Evolutionary conservation across 441 rosid genomes (phyloP).

Genomic region (Eruca vesicaria): DNA sequence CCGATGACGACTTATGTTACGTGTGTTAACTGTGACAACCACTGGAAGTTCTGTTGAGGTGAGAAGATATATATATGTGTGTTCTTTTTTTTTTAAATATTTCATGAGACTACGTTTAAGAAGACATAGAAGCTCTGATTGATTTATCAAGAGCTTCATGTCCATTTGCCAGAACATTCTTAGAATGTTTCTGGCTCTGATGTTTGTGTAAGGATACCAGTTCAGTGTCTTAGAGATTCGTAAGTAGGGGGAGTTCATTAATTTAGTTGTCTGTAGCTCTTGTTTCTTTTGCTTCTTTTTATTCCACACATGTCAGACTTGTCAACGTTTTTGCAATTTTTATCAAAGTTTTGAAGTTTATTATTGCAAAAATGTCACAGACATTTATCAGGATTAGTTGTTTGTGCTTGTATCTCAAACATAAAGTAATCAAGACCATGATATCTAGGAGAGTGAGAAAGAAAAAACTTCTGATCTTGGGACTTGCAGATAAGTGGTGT

Average conservation of each 20-base stretch:
- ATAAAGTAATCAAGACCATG: too few species aligned
- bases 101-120: too few species aligned
- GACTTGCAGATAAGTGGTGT: background rate
- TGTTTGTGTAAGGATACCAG: conserved; percentile 23
- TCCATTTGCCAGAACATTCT: conserved; percentile 16
- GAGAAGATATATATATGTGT: too few species aligned
- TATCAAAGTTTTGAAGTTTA: conserved; percentile 23
- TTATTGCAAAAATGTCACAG: too few species aligned
- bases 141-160: conserved; percentile 27
- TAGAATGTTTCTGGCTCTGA: conserved; percentile 15
- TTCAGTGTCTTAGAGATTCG: conserved; percentile 27
- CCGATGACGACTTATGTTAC: conserved; percentile 93
- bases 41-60: conserved; percentile 81
- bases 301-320: conserved; percentile 6
- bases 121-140: conserved; percentile 22
- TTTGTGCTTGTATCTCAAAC: too few species aligned
- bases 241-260: conserved; percentile 7
- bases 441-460: too few species aligned
- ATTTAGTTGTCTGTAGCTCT: conserved; percentile 25
- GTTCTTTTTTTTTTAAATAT: too few species aligned
- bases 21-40: conserved; percentile 75
- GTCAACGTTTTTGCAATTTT: conserved; percentile 21
- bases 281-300: background rate
- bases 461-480: background rate
- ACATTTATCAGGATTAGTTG: too few species aligned